Conservation (phyloP, 345 rosid genomes). For the Salix koriyanagi region DNA sequence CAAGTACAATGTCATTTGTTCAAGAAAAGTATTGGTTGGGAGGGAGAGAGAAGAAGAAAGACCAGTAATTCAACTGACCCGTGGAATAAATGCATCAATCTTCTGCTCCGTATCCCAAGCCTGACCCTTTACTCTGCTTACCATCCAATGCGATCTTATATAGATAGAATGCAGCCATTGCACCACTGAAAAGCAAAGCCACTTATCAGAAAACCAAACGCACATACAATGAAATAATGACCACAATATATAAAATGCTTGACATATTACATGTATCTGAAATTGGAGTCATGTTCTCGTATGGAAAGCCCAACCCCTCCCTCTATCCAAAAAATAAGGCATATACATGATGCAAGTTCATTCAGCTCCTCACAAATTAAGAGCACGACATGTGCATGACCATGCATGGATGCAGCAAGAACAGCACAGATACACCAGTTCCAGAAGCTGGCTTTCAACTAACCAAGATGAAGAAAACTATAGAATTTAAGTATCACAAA, state of each 20-base stretch:
- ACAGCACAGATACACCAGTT: not conserved
- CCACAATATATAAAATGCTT: not conserved
- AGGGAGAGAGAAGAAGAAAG: not conserved
- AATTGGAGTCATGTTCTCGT: not conserved
- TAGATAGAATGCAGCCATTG: constrained; percentile 58
- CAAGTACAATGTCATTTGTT: not conserved
- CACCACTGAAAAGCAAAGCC: constrained; percentile 54
- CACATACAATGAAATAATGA: not conserved
- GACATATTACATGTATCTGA: not conserved
- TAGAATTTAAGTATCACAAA: not conserved
- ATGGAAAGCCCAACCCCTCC: not conserved
- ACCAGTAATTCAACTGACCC: constrained; percentile 16
- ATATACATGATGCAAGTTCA: not conserved
- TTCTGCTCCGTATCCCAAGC: constrained; percentile 38
- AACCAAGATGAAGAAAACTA: not conserved
- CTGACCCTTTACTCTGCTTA: constrained; percentile 31
- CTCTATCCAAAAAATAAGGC: too few species aligned
- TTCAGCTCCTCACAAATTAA: not conserved
- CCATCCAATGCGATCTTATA: constrained; percentile 46
- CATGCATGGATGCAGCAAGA: not conserved
- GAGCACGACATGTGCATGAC: not conserved
- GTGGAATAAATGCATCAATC: constrained; percentile 16
- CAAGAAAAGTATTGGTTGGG: not conserved
- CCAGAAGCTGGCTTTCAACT: not conserved
- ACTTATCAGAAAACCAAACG: not conserved